Conservation (phyloP, 1,139 yeast species). For the Magnusiomyces magnusii region DNA sequence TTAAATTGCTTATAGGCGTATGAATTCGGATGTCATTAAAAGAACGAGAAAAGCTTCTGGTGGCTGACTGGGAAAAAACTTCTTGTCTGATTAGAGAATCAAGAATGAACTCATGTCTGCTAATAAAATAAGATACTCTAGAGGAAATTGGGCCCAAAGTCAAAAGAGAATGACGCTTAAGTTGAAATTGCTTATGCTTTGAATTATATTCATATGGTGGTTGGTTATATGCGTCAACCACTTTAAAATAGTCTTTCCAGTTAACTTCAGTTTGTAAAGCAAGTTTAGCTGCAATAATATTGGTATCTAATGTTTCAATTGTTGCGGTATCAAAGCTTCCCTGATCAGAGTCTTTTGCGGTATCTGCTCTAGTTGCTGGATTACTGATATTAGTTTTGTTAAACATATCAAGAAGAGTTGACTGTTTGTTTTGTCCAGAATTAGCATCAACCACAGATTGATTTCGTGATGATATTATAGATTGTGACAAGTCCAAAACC, state of each 20-base stretch:
- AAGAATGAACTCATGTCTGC: conserved; percentile 51
- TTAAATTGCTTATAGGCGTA: conserved; percentile 69
- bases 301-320: not conserved
- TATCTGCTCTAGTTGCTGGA: not conserved
- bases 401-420: not conserved
- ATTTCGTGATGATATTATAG: conserved; percentile 7
- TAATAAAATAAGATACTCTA: conserved; percentile 33
- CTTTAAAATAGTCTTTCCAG: conserved; percentile 68
- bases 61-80: conserved; percentile 43
- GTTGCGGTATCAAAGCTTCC: not conserved
- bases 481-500: conserved; percentile 21
- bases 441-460: not conserved
- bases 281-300: conserved; percentile 5
- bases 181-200: conserved; percentile 56
- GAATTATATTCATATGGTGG: conserved; percentile 61
- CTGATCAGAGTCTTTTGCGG: not conserved
- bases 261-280: conserved; percentile 26
- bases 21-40: conserved; percentile 36
- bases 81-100: conserved; percentile 75
- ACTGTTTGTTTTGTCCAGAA: conserved; percentile 6
- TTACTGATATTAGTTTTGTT: not conserved
- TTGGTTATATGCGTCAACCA: conserved; percentile 58
- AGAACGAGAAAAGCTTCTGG: conserved; percentile 29
- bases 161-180: conserved; percentile 26
- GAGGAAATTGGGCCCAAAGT: conserved; percentile 32